Evolutionary conservation across 2,329 filamentous ascomycete species (phyloP), one percentile per base, ranked within the genome.

Genomic region (Monilinia fructicola): DNA sequence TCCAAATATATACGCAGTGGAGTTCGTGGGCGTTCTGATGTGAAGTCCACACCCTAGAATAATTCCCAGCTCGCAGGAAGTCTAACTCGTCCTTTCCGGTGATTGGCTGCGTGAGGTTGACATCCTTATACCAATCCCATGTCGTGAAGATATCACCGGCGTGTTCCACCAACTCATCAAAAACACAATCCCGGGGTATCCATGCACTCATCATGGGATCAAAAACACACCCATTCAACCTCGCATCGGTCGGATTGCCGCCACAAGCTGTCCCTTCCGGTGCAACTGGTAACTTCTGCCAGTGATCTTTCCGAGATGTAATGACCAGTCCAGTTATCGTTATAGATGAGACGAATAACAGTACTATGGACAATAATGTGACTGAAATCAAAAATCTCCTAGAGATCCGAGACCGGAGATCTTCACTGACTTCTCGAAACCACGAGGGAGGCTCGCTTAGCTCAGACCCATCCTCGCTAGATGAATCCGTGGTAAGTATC

Each of bases 241-340:
- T 44, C 46, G 38, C 55, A 46, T 42, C 38, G 7, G 38, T 59
- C 38, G 55, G 38, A 14, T 59, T 59, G 26, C 38, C n/a, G 7
- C 38, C 55, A 44, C 55, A 59, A 14, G 55, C 55, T 59, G 38
- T 59, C 12, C n/a, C n/a, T 59, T 59, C 55, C 16, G 55, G 55
- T n/a, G 42, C 12, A 28, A 21, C n/a, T 11, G 38, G 55, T 23
- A 44, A 3, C 14, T 14, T 23, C 40, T 44, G 12, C 11, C 40
- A 44, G 10, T 59, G 38, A 23, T 26, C n/a, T 23, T 21, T 44
- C 12, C 55, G n/a, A 59, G 38, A 44, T n/a, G 40, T 44, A 38
- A 59, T 59, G 26, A 59, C 40, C 23, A 59, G 55, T 26, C 55
- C 55, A 3, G 40, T 59, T 44, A 59, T 59, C 28, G 55, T 44